Base-by-base conservation (phyloP, 768 basidiomycete species). In the Gloeopeniophorella convolvens region DNA sequence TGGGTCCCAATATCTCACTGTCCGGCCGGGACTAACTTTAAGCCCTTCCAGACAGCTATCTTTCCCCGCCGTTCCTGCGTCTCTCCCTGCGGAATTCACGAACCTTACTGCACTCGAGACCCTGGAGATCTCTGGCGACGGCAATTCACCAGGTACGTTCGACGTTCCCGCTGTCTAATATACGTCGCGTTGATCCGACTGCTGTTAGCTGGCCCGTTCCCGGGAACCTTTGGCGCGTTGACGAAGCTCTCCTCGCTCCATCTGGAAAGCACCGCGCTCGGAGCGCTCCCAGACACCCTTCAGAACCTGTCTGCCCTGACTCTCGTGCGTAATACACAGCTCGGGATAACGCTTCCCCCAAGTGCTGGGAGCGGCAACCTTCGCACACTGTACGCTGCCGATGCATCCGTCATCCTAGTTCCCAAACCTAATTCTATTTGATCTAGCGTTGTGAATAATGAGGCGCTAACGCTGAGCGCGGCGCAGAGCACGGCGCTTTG, bases 31-130 rank as follows among this genome's bases (percentile, higher is more conserved):
- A 24, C 55, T 56, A 34, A 61, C 42, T 15, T 41, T 23, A 15
- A 24, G 11, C 42, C 1, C 31, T 18, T 2, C 30, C 55, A 76
- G 64, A 45, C 63, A 64, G 51, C 62, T 78, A 23, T 68, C 66
- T 0, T 76, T 70, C 53, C 76, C 76, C 7, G 74, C 68, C 6
- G 67, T 78, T 9, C 75, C 77, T n/a, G 66, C 69, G 15, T 60
- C 63, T 2, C 55, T 78, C 2, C 75, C 76, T 1, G 59, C 59
- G 8, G 70, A 73, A 48, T 57, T 78, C n/a, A 69, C 68, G 0
- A 52, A 56, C 44, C 60, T 78, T 44, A 67, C 66, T 1, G 63
- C 62, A 0, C 60, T 78, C 20, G 66, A 71, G 50, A 61, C 56
- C 9, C 60, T 78, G 18, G 53, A 63, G 40, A 56, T 78, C 13